phyloP scores from a whole-genome alignment of 257 asterid species.

The Cinchona pubescens region DNA sequence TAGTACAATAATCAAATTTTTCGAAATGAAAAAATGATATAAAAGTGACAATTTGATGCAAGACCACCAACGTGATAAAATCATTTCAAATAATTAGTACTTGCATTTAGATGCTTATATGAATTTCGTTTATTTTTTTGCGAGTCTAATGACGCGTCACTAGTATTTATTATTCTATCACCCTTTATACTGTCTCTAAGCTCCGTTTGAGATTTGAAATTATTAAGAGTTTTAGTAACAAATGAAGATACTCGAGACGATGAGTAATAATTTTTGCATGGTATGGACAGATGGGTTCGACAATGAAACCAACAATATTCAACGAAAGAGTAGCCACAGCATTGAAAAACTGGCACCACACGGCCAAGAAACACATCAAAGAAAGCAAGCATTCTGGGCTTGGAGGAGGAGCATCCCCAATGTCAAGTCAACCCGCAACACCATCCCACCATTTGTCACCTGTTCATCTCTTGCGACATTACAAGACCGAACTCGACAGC shows the following conservation, averaged over 20 bases:
- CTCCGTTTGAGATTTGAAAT: too few relatives aligned
- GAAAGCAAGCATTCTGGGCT: slow-evolving; percentile 41
- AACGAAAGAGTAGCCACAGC: slow-evolving; percentile 76
- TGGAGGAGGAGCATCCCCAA: slow-evolving; percentile 33
- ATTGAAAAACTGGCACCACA: slow-evolving; percentile 75
- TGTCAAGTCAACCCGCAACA: slow-evolving; percentile 55
- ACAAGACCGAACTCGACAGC: slow-evolving; percentile 45
- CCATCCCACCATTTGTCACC: slow-evolving; percentile 72
- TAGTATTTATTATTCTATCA: too few relatives aligned
- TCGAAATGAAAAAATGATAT: too few relatives aligned
- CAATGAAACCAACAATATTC: slow-evolving; percentile 84
- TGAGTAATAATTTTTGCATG: not conserved
- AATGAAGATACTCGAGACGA: too few relatives aligned
- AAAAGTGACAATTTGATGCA: too few relatives aligned
- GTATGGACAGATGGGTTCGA: slow-evolving; percentile 73
- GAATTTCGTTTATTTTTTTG: too few relatives aligned
- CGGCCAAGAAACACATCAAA: slow-evolving; percentile 69
- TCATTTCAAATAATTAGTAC: too few relatives aligned
- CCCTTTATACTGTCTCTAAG: too few relatives aligned
- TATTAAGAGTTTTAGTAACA: not conserved
- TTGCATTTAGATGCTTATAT: too few relatives aligned
- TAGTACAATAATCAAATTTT: too few relatives aligned
- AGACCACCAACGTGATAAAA: too few relatives aligned
- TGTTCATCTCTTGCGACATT: slow-evolving; percentile 56
- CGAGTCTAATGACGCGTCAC: too few relatives aligned